phyloP scores from a whole-genome alignment of 768 basidiomycete species.

The Ramaria rubella region DNA sequence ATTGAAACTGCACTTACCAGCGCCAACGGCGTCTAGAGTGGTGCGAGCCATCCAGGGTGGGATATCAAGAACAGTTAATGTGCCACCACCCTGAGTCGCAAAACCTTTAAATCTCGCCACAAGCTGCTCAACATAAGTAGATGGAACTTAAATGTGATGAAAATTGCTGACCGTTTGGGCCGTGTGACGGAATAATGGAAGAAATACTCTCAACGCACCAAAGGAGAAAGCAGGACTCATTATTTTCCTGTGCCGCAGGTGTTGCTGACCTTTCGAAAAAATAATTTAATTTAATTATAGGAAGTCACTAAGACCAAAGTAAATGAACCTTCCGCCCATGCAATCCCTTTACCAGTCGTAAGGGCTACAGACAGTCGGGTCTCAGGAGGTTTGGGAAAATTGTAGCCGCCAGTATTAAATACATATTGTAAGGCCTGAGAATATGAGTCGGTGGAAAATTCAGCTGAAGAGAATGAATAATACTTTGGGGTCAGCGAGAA shows the following conservation, averaged over 20 bases:
- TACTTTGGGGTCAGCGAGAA: constrained; percentile 47
- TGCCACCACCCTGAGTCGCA: not conserved
- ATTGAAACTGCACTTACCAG: constrained; percentile 21
- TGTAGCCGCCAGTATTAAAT: constrained; percentile 50
- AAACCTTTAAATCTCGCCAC: not conserved
- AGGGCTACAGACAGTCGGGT: constrained; percentile 29
- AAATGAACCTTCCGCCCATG: constrained; percentile 45
- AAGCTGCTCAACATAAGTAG: not conserved
- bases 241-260: constrained; percentile 27
- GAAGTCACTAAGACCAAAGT: not conserved
- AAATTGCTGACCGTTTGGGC: not conserved
- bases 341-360: constrained; percentile 44
- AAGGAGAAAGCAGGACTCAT: constrained; percentile 28
- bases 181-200: not conserved
- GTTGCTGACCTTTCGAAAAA: constrained; percentile 17
- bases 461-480: not conserved
- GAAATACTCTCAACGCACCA: not conserved
- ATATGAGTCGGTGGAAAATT: not conserved
- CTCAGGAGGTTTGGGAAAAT: constrained; percentile 46
- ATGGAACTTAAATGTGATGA: not conserved
- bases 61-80: constrained; percentile 23
- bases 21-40: constrained; percentile 33
- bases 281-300: not conserved
- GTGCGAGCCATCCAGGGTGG: constrained; percentile 37
- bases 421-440: constrained; percentile 45